These are phyloP conservation scores for Xylaria longipes DNA, from an alignment of 495 filamentous ascomycete genomes.

Conservation along the genomic window DNA sequence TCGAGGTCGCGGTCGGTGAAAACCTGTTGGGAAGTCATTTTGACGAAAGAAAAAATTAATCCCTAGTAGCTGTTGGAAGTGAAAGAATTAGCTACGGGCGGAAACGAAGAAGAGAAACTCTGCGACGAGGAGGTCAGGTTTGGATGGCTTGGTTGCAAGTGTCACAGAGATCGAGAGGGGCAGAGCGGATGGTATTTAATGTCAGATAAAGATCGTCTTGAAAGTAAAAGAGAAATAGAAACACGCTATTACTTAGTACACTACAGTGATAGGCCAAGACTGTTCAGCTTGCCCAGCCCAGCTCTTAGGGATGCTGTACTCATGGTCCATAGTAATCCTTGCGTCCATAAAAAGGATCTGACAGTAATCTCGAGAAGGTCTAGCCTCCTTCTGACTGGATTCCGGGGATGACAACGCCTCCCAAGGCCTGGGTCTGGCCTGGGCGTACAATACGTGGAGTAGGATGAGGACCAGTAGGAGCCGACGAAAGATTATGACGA, in stretches of 20 bases:
- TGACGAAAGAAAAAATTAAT: conserved; percentile 8
- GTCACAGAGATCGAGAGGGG: conserved; percentile 21
- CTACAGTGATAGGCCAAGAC: conserved; percentile 24
- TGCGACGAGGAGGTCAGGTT: conserved; percentile 23
- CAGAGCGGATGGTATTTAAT: conserved; percentile 26
- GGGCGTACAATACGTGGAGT: conserved; percentile 18
- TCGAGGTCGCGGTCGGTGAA: conserved; percentile 28
- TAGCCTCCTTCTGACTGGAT: conserved; percentile 28
- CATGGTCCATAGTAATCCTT: conserved; percentile 28
- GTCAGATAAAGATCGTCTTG: conserved; percentile 18
- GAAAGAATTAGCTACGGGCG: conserved; percentile 18
- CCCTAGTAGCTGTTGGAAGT: conserved; percentile 20
- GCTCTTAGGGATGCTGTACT: conserved; percentile 6
- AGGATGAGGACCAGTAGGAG: conserved; percentile 20
- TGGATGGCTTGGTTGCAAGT: conserved; percentile 11
- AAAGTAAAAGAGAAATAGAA: background rate
- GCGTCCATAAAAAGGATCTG: conserved; percentile 22
- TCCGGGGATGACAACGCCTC: conserved; percentile 21
- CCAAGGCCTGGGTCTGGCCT: conserved; percentile 19
- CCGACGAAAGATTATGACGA: conserved; percentile 5
- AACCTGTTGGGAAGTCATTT: conserved; percentile 25
- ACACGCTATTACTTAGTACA: conserved; percentile 11
- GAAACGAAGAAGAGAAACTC: conserved; percentile 23
- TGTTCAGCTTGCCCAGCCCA: conserved; percentile 21
- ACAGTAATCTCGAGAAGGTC: conserved; percentile 26